Evolutionary conservation across 2,329 filamentous ascomycete species (phyloP), one percentile per base, ranked within the genome.

Genomic region (Pseudonectria buxi): DNA sequence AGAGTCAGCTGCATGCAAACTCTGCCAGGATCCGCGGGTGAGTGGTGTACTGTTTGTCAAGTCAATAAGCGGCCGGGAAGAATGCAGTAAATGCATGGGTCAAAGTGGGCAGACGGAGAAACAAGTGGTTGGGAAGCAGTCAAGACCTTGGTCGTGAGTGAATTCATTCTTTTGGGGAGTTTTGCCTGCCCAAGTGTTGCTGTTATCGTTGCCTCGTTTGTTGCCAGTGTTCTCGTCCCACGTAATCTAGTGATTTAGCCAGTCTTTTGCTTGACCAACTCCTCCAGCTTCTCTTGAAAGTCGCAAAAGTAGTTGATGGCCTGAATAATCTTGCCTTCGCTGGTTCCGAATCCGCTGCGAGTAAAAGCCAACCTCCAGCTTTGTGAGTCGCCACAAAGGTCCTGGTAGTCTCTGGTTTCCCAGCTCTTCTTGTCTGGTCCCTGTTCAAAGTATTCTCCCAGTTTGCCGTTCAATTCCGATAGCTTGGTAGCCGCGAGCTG

Each of bases 261-360:
- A 12, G 27, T 4, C 51, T 61, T 34, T 11, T 46, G 58, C 50
- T 33, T 53, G 36, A 51, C 62, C 49, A 62, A 12, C 11, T 50
- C 58, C 45, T 76, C 72, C 29, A 78, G 44, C 37, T 64, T 65
- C 9, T 70, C 62, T 50, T 78, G 74, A 54, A 72, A 71, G 35
- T 74, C 68, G 32, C 62, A 67, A 53, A 78, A 78, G 35, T 74
- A 76, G 44, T 75, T 74, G 32, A 78, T 69, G 7, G 74, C 74
- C 56, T 73, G 59, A 10, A 64, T 53, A 11, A 74, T 59, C 51
- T 76, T 78, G 18, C 59, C 65, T 49, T 74, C 68, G 12, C 64
- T 68, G 38, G 65, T 56, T 1, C 69, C 70, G 5, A 60, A 60
- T 1, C 56, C 59, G 31, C 65, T 71, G 33, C 68, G 57, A 0